Base-by-base conservation (phyloP, 257 asterid species). In the Solanum neorickii region DNA sequence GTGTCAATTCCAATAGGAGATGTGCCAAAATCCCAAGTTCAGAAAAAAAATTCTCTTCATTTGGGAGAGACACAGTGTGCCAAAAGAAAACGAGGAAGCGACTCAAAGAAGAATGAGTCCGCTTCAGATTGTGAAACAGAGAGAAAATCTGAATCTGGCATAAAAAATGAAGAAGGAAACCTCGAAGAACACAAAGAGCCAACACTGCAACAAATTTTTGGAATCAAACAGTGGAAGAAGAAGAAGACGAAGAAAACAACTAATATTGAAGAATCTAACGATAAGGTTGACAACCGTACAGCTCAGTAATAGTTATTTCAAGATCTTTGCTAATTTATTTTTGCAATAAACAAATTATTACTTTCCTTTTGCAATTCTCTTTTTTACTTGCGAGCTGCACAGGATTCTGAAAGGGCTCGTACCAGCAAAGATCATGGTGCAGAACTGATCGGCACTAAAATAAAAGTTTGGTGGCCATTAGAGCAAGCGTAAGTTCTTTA, bases 401-500 rank as follows among this genome's bases (percentile, higher is more conserved):
- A 52, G 96, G 89, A 46, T 77, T 68, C 87, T 85, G 73, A 86
- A 69, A 89, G 16, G 75, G 60, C 68, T 37, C 87, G 59, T 75
- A 82, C 49, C 85, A 78, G 33, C 16, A 88, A 90, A 83, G 85
- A 80, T 42, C 85, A 90, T 46, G 92, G 91, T 73, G 93, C 88
- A 87, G 94, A 93, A 72, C 75, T 94, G 87, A 88, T 93, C 83
- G 94, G 92, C 18, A 86, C 89, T 83, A 88, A 86, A 80, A 91
- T 94, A 70, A 93, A 92, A 77, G 91, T 94, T 83, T 93, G 90
- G 92, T 91, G 96, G 89, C 91, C 94, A 46, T n/a, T 87, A 78
- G 93, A 87, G 89, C 86, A 59, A 70, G 68, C 4, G 95, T 94
- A 89, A 87, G 93, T 88, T 73, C 62, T 88, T 83, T 76, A 74